phyloP scores from a whole-genome alignment of 345 rosid genomes.

The Camelina laxa region DNA sequence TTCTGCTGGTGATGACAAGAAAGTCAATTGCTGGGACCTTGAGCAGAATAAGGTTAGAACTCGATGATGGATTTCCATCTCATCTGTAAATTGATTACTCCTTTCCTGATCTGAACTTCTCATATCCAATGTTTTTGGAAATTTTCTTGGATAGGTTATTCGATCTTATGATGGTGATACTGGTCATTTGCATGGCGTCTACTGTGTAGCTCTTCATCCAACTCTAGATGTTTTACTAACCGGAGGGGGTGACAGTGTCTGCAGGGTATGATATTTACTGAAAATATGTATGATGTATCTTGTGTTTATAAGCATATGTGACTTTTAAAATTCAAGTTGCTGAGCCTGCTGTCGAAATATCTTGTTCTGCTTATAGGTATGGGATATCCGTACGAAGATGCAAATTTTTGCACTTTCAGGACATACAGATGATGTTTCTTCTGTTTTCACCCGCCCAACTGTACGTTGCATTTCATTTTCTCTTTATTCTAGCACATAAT shows the following conservation, averaged over 20 bases:
- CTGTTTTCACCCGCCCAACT: conserved; percentile 73
- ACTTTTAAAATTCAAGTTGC: background rate
- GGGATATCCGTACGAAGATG: conserved; percentile 91
- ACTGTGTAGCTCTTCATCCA: conserved; percentile 95
- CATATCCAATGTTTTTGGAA: background rate
- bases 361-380: conserved; percentile 61
- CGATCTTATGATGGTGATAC: conserved; percentile 66
- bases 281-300: background rate
- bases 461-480: conserved; percentile 42
- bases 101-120: conserved; percentile 19
- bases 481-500: conserved; percentile 4
- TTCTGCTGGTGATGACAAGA: conserved; percentile 95
- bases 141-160: conserved; percentile 57
- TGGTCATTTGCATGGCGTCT: conserved; percentile 90
- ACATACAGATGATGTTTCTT: conserved; percentile 74
- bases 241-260: conserved; percentile 96
- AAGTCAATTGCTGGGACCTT: conserved; percentile 98
- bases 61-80: conserved; percentile 11
- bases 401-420: conserved; percentile 84
- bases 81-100: background rate
- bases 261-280: conserved; percentile 62
- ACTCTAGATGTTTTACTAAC: conserved; percentile 82
- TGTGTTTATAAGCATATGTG: background rate
- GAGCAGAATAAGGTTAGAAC: conserved; percentile 87
- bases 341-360: conserved; percentile 25